Evolutionary conservation across 139 green algal genomes (phyloP).

Genomic region (Parachlorella kessleri): DNA sequence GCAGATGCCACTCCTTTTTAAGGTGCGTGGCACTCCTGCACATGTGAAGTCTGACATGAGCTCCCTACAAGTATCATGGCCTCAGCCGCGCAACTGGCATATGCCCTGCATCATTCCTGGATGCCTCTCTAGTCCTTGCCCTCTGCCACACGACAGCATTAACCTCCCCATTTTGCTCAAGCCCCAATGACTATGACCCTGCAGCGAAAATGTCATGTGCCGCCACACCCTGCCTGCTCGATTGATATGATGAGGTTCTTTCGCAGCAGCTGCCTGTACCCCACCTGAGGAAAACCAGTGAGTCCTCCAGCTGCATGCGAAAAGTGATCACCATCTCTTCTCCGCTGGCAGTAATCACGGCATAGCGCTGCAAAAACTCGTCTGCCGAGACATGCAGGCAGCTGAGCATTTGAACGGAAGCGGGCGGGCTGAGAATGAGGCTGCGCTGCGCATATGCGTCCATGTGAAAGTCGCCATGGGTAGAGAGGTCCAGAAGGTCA

Average conservation of each 20-base stretch:
- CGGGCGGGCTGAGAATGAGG: not conserved
- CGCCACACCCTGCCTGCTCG: too few species aligned
- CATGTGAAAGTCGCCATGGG: not conserved
- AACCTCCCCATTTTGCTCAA: too few species aligned
- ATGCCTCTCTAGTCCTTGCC: too few species aligned
- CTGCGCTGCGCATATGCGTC: not conserved
- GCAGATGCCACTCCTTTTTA: constrained; percentile 12
- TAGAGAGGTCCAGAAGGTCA: not conserved
- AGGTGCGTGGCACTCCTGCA: not conserved
- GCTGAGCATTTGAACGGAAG: not conserved
- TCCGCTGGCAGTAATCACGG: not conserved
- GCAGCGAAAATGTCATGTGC: too few species aligned
- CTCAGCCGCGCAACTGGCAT: too few species aligned
- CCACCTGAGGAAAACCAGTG: constrained; percentile 15
- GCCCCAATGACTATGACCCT: too few species aligned
- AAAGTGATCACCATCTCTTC: constrained; percentile 25
- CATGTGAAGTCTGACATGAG: not conserved
- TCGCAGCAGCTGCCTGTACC: not conserved
- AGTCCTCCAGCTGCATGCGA: constrained; percentile 24
- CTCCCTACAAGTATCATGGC: not conserved
- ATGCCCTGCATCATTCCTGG: too few species aligned
- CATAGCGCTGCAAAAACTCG: constrained; percentile 13
- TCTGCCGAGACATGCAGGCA: not conserved
- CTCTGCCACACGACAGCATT: too few species aligned
- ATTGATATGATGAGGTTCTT: not conserved